phyloP scores from a whole-genome alignment of 108 stramenopile genomes.

The Asterionellopsis glacialis region DNA sequence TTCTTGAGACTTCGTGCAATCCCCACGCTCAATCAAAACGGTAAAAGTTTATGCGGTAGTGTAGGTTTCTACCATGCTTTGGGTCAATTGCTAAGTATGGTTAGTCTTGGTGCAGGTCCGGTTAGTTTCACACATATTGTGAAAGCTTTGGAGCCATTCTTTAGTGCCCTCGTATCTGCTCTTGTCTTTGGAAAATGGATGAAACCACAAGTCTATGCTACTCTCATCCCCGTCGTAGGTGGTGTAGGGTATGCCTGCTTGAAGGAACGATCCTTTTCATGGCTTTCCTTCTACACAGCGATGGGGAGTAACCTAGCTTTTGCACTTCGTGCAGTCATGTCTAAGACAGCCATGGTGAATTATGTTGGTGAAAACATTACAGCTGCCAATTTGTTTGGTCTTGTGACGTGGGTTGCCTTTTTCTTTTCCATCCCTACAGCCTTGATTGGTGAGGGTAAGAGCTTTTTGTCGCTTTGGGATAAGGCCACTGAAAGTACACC shows the following conservation, averaged over 20 bases:
- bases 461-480: constrained; percentile 48
- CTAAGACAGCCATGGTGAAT: constrained; percentile 73
- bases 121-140: constrained; percentile 89
- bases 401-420: constrained; percentile 82
- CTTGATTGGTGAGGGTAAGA: constrained; percentile 54
- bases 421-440: constrained; percentile 71
- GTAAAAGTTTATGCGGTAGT: constrained; percentile 30
- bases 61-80: constrained; percentile 83
- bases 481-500: constrained; percentile 10
- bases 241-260: constrained; percentile 89
- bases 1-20: constrained; percentile 51
- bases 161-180: constrained; percentile 72
- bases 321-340: constrained; percentile 85
- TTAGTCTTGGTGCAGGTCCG: constrained; percentile 77
- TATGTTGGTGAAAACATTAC: constrained; percentile 61
- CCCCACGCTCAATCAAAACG: constrained; percentile 45
- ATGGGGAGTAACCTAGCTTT: constrained; percentile 90
- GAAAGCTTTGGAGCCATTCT: constrained; percentile 89
- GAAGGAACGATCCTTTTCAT: constrained; percentile 83
- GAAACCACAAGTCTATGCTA: constrained; percentile 64
- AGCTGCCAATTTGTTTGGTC: constrained; percentile 87
- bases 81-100: constrained; percentile 80
- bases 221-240: constrained; percentile 84
- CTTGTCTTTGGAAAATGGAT: constrained; percentile 73
- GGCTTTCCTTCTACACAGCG: constrained; percentile 87